Conservation (phyloP, 805 yeast genomes). For the Schwanniomyces polymorphus region DNA sequence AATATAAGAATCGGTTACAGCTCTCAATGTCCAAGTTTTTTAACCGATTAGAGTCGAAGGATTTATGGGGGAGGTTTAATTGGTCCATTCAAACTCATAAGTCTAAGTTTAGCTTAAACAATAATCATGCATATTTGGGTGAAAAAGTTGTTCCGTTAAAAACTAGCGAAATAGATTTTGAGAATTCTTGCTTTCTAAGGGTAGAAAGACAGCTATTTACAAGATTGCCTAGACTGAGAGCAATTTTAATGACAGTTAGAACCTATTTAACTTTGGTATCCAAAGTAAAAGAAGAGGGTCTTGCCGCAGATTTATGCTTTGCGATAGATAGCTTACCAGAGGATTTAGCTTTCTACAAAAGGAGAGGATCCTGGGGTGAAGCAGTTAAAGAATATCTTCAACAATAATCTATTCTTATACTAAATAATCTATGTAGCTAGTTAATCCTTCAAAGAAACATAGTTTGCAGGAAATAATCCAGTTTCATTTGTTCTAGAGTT, state of each 20-base stretch:
- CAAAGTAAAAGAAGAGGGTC: slow-evolving; percentile 30
- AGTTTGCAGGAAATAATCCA: slow-evolving; percentile 90
- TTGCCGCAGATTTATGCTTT: slow-evolving; percentile 24
- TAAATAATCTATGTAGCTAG: background rate
- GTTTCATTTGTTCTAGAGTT: slow-evolving; percentile 63
- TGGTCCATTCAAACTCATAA: slow-evolving; percentile 71
- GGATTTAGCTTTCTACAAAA: slow-evolving; percentile 38
- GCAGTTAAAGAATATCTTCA: slow-evolving; percentile 33
- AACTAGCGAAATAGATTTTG: slow-evolving; percentile 33
- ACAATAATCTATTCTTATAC: slow-evolving; percentile 3
- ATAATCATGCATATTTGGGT: slow-evolving; percentile 33
- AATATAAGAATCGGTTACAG: slow-evolving; percentile 54
- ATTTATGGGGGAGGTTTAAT: slow-evolving; percentile 62
- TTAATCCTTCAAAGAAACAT: slow-evolving; percentile 47
- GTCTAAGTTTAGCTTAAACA: background rate
- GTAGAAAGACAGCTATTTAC: slow-evolving; percentile 38
- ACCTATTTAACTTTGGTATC: slow-evolving; percentile 35
- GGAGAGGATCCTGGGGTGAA: slow-evolving; percentile 37
- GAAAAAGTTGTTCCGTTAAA: slow-evolving; percentile 19
- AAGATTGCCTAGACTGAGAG: slow-evolving; percentile 34
- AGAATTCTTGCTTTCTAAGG: slow-evolving; percentile 30
- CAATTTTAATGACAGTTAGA: slow-evolving; percentile 36
- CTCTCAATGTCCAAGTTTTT: slow-evolving; percentile 70
- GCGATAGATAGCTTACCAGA: slow-evolving; percentile 40
- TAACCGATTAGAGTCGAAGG: slow-evolving; percentile 50